Percentiles rank a stretch among this genome's conserved stretches.
phyloP scores from a whole-genome alignment of 257 asterid species.

The Gentiana dahurica region DNA sequence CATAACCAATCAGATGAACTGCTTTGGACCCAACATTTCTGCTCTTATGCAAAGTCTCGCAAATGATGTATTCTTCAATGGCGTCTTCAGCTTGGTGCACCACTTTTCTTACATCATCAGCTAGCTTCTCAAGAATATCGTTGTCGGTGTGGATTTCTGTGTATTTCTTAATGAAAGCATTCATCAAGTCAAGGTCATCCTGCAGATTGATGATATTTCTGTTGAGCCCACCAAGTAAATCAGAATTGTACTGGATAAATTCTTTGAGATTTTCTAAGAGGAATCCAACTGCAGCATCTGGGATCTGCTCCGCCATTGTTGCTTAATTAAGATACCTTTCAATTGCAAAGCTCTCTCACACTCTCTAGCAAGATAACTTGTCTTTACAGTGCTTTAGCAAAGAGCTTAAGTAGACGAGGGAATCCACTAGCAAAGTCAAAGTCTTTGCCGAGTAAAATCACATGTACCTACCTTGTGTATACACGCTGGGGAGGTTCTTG shows the following conservation, averaged over 20 bases:
- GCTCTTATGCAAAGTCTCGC: neutral
- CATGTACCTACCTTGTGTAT: too few species aligned
- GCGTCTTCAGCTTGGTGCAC: conserved; percentile 30
- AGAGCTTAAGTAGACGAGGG: too few species aligned
- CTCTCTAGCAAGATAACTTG: too few species aligned
- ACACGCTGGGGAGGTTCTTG: too few species aligned
- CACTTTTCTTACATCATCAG: conserved; percentile 17
- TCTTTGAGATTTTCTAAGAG: conserved; percentile 29
- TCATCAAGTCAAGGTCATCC: conserved; percentile 27
- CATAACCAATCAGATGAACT: conserved; percentile 11
- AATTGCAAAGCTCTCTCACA: too few species aligned
- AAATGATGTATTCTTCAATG: conserved; percentile 8
- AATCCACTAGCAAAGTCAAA: too few species aligned
- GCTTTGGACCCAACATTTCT: conserved; percentile 12
- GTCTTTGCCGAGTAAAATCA: too few species aligned
- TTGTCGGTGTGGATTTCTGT: conserved; percentile 14
- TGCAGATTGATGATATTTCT: conserved; percentile 25
- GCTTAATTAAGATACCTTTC: too few species aligned
- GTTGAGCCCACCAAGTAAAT: conserved; percentile 19
- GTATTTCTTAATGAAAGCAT: conserved; percentile 17
- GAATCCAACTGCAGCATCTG: conserved; percentile 20
- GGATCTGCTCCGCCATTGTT: too few species aligned
- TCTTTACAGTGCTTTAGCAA: too few species aligned
- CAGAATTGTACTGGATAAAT: conserved; percentile 14
- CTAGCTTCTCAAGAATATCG: conserved; percentile 9